A percentile compares a stretch with the other conserved stretches of the same genome.
Conservation (phyloP, 805 yeast genomes). For the Metschnikowia lochheadii region DNA sequence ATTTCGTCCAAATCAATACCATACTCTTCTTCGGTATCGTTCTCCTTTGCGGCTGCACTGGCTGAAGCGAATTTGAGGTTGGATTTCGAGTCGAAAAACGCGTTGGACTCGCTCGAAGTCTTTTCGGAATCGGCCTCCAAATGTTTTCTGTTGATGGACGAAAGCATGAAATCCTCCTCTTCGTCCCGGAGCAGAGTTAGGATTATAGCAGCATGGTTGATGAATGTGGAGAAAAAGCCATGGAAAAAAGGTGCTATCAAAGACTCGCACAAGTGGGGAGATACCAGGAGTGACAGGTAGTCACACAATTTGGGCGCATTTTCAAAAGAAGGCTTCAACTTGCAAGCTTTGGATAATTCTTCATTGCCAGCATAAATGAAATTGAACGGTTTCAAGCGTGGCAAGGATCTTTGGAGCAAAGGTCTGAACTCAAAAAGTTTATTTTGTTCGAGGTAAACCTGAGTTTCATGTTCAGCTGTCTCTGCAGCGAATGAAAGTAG, state of each 20-base stretch:
- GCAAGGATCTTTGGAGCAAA: slow-evolving; percentile 61
- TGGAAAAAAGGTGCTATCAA: slow-evolving; percentile 43
- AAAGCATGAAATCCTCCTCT: slow-evolving; percentile 67
- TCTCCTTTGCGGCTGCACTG: neutral
- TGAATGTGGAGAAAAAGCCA: slow-evolving; percentile 50
- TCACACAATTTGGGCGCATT: slow-evolving; percentile 32
- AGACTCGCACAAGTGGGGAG: slow-evolving; percentile 23
- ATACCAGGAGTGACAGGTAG: slow-evolving; percentile 16
- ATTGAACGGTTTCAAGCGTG: slow-evolving; percentile 50
- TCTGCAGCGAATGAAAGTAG: slow-evolving; percentile 60
- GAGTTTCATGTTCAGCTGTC: slow-evolving; percentile 37
- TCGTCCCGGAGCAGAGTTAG: slow-evolving; percentile 65
- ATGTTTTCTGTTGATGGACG: slow-evolving; percentile 34
- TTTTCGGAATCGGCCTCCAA: slow-evolving; percentile 35
- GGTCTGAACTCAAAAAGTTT: slow-evolving; percentile 63
- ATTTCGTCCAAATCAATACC: slow-evolving; percentile 54
- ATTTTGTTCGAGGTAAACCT: slow-evolving; percentile 36
- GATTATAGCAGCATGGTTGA: slow-evolving; percentile 61
- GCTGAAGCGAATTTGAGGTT: neutral
- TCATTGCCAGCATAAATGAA: slow-evolving; percentile 46
- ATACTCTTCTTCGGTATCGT: slow-evolving; percentile 3
- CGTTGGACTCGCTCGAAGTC: neutral
- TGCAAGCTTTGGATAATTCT: slow-evolving; percentile 26
- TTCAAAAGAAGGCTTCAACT: slow-evolving; percentile 23
- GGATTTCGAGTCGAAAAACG: neutral